Conservation (phyloP, 257 asterid species). For the Rauvolfia tetraphylla region DNA sequence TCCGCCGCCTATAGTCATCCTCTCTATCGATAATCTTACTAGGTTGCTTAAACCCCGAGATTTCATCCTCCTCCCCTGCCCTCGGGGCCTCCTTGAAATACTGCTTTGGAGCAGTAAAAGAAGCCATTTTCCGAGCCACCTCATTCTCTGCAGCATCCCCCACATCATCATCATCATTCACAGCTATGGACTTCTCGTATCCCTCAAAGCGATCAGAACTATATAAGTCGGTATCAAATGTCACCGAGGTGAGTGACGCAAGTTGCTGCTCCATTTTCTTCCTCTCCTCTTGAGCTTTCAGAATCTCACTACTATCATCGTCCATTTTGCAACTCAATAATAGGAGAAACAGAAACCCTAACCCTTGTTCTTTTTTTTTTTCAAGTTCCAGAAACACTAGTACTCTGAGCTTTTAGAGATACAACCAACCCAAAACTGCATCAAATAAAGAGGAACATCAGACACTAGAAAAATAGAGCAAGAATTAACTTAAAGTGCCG, state of each 20-base stretch:
- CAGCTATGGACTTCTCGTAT: constrained; percentile 72
- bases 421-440: not conserved
- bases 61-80: constrained; percentile 63
- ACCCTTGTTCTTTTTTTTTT: not conserved
- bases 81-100: constrained; percentile 65
- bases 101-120: constrained; percentile 77
- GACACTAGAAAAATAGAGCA: not conserved
- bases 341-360: not conserved
- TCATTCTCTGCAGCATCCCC: constrained; percentile 63
- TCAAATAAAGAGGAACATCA: not conserved
- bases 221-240: constrained; percentile 73
- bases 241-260: constrained; percentile 66
- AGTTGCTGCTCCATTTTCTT: constrained; percentile 85
- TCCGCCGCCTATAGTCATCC: constrained; percentile 75
- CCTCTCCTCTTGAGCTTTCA: constrained; percentile 69
- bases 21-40: constrained; percentile 81
- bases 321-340: constrained; percentile 30
- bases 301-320: constrained; percentile 55
- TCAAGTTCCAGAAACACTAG: not conserved
- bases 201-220: constrained; percentile 64
- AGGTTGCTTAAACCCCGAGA: constrained; percentile 63
- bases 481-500: not conserved
- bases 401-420: not conserved
- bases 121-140: constrained; percentile 68
- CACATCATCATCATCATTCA: constrained; percentile 68